These are phyloP conservation scores for Metschnikowia koreensis DNA, from an alignment of 805 yeast genomes.

Conservation along the genomic window DNA sequence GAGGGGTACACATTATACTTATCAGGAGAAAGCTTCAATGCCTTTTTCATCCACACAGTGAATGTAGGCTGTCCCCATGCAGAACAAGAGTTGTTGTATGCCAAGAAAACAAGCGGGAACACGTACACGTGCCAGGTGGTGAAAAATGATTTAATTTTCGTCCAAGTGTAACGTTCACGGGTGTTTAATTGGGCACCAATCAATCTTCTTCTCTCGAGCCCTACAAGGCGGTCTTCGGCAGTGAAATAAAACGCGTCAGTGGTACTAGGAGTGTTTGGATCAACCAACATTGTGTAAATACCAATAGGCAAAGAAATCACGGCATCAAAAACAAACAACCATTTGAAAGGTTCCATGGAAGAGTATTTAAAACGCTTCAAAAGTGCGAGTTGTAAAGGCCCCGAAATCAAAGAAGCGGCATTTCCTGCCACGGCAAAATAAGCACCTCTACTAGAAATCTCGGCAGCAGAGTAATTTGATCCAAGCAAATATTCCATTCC, in stretches of 20 bases:
- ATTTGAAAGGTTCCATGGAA: slow-evolving; percentile 28
- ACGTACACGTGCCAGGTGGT: slow-evolving; percentile 49
- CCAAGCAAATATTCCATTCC: slow-evolving; percentile 52
- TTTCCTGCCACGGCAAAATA: slow-evolving; percentile 30
- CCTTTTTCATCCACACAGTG: slow-evolving; percentile 44
- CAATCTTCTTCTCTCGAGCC: slow-evolving; percentile 41
- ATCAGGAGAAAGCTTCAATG: slow-evolving; percentile 28
- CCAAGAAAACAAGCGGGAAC: slow-evolving; percentile 41
- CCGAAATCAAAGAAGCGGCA: slow-evolving; percentile 30
- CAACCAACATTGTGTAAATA: slow-evolving; percentile 30
- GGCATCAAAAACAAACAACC: slow-evolving; percentile 36
- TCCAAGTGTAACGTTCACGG: slow-evolving; percentile 39
- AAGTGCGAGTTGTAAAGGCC: slow-evolving; percentile 33
- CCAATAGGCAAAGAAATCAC: slow-evolving; percentile 34
- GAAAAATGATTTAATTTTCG: slow-evolving; percentile 41
- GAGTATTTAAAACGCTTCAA: slow-evolving; percentile 24
- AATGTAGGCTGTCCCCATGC: slow-evolving; percentile 40
- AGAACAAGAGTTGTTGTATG: slow-evolving; percentile 38
- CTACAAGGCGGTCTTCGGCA: slow-evolving; percentile 34
- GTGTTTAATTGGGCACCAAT: slow-evolving; percentile 38
- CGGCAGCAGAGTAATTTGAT: slow-evolving; percentile 28
- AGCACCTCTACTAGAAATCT: slow-evolving; percentile 29
- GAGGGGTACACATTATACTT: slow-evolving; percentile 45
- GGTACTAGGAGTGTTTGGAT: slow-evolving; percentile 36
- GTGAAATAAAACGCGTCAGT: slow-evolving; percentile 32